Conservation (phyloP, 306 rosid genomes). For the Prunus campanulata region DNA sequence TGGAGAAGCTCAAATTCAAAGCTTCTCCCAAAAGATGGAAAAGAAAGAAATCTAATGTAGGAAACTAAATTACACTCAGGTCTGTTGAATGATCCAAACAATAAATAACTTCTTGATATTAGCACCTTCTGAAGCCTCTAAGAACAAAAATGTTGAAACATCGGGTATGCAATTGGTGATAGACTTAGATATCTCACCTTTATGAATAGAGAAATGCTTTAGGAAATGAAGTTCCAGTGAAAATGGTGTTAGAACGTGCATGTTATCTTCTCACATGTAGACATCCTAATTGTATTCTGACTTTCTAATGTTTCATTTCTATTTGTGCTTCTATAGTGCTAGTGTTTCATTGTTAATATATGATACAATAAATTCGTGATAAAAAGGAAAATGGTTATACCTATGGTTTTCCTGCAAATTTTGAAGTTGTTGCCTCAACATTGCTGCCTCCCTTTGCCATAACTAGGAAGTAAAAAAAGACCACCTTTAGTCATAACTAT, state of each 20-base stretch:
- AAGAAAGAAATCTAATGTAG: background rate
- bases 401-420: conserved; percentile 77
- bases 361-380: background rate
- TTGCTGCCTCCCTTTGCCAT: conserved; percentile 90
- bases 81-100: background rate
- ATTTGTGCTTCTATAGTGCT: background rate
- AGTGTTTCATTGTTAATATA: background rate
- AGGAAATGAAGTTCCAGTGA: background rate
- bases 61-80: background rate
- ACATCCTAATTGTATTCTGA: background rate
- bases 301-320: background rate
- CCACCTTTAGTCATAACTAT: conserved; percentile 9
- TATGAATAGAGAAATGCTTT: background rate
- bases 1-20: background rate
- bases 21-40: background rate
- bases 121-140: background rate
- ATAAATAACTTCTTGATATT: background rate
- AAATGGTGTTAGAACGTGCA: background rate
- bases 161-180: background rate
- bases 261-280: background rate
- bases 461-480: conserved; percentile 44
- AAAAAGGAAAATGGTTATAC: conserved; percentile 33
- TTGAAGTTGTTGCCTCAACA: conserved; percentile 76
- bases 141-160: background rate
- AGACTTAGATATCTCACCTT: background rate